Evolutionary conservation across 805 yeast genomes (phyloP), one percentile per base, ranked within the genome.

Genomic region (Ogataea trehalophila): DNA sequence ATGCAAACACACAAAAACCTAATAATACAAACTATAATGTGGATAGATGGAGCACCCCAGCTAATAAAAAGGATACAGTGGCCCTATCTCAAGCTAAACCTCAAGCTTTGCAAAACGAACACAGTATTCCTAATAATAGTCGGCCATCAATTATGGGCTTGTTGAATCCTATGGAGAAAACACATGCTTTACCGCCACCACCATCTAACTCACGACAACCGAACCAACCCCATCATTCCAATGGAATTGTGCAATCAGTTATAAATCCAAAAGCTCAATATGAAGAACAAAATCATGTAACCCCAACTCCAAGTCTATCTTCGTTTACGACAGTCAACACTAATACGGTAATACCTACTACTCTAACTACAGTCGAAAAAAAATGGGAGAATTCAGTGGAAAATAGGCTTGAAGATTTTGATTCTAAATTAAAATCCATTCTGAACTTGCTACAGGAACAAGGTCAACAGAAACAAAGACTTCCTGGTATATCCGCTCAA

Each of bases 371-470:
- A 17, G 26, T 14, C 20, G 36, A 41, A 18, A 44, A 41, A 20
- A 41, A 46, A 5, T 70, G 76, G 75, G 63, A 65, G 48, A 46
- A 51, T 16, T 51, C 67, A 0, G 74, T 72, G 22, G 77, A 73
- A 40, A 58, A 62, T 39, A 60, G 73, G 44, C 53, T 74, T 18
- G 65, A 67, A 33, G 63, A 66, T 8, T 68, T 74, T 50, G 76
- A 70, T 38, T 57, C 63, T 36, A 68, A 73, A 22, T 48, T 75
- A 39, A 70, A 67, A 5, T 64, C 63, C 11, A 71, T 74, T 37
- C 50, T 73, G 33, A 52, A 58, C 1, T 52, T 72, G 36, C 55
- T 74, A 33, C 66, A 69, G 45, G 59, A 60, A 26, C 60, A 57
- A 42, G 45, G 45, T n/a, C 43, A 47, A 17, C 46, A 48, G 2